These are phyloP conservation scores for Malbranchea zuffiana DNA, from an alignment of 2,329 filamentous ascomycete genomes.

Conservation along the genomic window DNA sequence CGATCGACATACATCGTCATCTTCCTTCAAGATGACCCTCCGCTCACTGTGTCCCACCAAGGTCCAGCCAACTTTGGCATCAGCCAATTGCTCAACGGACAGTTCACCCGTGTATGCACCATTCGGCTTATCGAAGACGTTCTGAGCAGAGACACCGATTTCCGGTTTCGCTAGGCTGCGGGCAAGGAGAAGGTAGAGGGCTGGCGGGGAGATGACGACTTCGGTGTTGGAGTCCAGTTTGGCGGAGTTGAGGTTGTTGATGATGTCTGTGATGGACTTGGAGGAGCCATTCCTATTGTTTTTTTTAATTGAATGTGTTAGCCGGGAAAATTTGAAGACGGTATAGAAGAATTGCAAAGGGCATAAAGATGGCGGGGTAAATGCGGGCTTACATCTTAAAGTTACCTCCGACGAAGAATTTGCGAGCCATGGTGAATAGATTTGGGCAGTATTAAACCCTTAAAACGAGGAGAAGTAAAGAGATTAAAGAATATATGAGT, in stretches of 20 bases:
- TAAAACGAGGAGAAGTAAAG: not conserved
- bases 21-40: slow-evolving; percentile 77
- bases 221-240: slow-evolving; percentile 56
- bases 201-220: slow-evolving; percentile 85
- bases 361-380: slow-evolving; percentile 15
- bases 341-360: slow-evolving; percentile 20
- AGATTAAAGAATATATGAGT: not conserved
- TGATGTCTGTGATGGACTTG: slow-evolving; percentile 81
- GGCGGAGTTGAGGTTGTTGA: slow-evolving; percentile 77
- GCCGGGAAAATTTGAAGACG: slow-evolving; percentile 8
- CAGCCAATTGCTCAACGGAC: slow-evolving; percentile 80
- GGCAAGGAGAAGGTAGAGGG: slow-evolving; percentile 80
- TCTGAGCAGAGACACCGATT: slow-evolving; percentile 85
- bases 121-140: slow-evolving; percentile 94
- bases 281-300: slow-evolving; percentile 75
- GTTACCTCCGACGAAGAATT: slow-evolving; percentile 97
- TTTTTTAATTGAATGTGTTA: not conserved
- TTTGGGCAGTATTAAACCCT: no score
- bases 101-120: slow-evolving; percentile 97
- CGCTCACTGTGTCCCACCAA: slow-evolving; percentile 94
- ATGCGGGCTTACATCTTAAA: slow-evolving; percentile 78
- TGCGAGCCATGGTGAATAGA: slow-evolving; percentile 62
- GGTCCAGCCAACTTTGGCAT: slow-evolving; percentile 77
- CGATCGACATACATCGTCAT: slow-evolving; percentile 53
- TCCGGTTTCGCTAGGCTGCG: slow-evolving; percentile 64